Evolutionary conservation across 768 basidiomycete species (phyloP).

Genomic region (Hebeloma cylindrosporum): DNA sequence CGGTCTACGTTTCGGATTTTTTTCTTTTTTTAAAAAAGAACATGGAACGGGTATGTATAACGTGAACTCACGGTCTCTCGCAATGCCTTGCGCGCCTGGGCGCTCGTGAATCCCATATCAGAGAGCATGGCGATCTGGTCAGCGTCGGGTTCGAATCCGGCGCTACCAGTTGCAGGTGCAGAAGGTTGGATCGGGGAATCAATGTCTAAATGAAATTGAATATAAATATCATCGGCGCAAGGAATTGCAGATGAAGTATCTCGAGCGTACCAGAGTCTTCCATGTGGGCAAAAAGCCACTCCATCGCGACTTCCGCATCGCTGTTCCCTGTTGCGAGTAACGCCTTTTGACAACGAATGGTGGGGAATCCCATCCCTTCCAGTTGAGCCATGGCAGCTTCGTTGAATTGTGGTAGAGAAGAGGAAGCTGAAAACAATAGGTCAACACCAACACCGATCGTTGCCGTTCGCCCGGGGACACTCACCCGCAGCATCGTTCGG

Average conservation of each 20-base stretch:
- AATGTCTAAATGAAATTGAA: slow-evolving; percentile 58
- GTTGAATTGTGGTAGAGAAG: slow-evolving; percentile 65
- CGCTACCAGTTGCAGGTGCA: slow-evolving; percentile 19
- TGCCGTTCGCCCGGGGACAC: too few relatives aligned
- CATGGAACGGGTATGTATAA: background rate
- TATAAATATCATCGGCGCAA: background rate
- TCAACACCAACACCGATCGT: background rate
- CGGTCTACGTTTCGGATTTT: too few relatives aligned
- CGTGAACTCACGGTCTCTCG: slow-evolving; percentile 63
- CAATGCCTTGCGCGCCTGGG: slow-evolving; percentile 86
- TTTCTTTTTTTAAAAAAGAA: too few relatives aligned
- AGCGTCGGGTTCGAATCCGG: slow-evolving; percentile 46
- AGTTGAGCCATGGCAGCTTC: slow-evolving; percentile 71
- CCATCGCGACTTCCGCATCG: slow-evolving; percentile 83
- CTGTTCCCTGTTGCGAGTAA: slow-evolving; percentile 82
- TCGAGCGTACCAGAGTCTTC: slow-evolving; percentile 80
- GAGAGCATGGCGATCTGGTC: slow-evolving; percentile 73
- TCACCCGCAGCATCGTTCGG: slow-evolving; percentile 50
- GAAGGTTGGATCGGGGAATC: slow-evolving; percentile 65
- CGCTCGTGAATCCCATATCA: slow-evolving; percentile 90
- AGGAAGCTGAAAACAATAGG: slow-evolving; percentile 22
- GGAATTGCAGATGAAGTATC: background rate
- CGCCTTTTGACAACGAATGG: slow-evolving; percentile 84
- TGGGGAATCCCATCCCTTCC: slow-evolving; percentile 90
- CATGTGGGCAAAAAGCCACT: slow-evolving; percentile 95